phyloP scores from a whole-genome alignment of 495 filamentous ascomycete genomes.

The Podospora comata region DNA sequence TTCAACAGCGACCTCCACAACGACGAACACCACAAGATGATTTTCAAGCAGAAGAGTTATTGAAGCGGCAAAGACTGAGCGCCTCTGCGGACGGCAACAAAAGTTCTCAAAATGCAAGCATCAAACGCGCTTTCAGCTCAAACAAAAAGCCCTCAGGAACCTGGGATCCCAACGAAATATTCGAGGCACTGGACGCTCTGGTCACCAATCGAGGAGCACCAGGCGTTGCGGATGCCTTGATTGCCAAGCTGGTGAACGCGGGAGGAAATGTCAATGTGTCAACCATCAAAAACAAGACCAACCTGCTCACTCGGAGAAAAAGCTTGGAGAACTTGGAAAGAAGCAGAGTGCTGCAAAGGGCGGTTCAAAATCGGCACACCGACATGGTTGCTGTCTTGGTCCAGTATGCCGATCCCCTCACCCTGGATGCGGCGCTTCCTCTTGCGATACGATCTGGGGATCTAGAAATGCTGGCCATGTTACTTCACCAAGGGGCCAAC shows the following conservation, averaged over 20 bases:
- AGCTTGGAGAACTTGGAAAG: constrained; percentile 45
- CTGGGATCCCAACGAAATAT: constrained; percentile 49
- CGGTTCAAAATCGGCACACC: constrained; percentile 42
- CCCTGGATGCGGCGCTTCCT: constrained; percentile 40
- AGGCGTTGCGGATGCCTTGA: constrained; percentile 47
- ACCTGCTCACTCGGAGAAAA: constrained; percentile 40
- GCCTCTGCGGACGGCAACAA: constrained; percentile 27
- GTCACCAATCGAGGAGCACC: constrained; percentile 41
- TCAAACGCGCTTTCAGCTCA: constrained; percentile 45
- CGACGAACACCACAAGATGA: constrained; percentile 42
- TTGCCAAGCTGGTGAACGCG: constrained; percentile 39
- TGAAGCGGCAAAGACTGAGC: constrained; percentile 39
- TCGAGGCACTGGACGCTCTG: constrained; percentile 42
- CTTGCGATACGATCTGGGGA: constrained; percentile 41
- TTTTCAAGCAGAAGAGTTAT: constrained; percentile 41
- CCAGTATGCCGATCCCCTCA: constrained; percentile 40
- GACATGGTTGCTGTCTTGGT: constrained; percentile 50
- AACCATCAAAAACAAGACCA: constrained; percentile 38
- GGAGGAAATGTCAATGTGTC: constrained; percentile 45
- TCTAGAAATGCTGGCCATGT: constrained; percentile 34
- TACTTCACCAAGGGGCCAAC: constrained; percentile 44
- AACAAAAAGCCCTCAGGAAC: constrained; percentile 37
- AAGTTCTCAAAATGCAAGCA: constrained; percentile 30
- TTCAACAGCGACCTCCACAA: constrained; percentile 21
- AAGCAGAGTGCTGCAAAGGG: constrained; percentile 43